phyloP scores from a whole-genome alignment of 169 alveolate species.

The Cryptosporidium felis region DNA sequence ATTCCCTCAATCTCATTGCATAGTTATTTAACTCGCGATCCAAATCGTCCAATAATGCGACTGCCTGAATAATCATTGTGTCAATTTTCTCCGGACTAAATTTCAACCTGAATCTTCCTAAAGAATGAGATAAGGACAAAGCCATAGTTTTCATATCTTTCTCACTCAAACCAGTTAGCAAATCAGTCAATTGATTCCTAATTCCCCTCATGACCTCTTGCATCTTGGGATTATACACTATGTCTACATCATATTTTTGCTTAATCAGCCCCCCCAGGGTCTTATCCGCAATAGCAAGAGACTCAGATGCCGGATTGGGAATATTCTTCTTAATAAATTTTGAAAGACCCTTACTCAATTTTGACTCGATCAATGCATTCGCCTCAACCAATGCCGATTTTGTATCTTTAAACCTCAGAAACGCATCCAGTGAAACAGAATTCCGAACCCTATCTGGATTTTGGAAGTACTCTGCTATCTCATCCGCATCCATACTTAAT shows the following conservation, averaged over 20 bases:
- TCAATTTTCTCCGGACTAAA: conserved; percentile 99
- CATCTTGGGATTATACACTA: conserved; percentile 83
- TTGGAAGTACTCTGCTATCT: conserved; percentile 84
- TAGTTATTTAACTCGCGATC: conserved; percentile 98
- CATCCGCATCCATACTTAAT: conserved; percentile 86
- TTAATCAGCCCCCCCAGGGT: conserved; percentile 86
- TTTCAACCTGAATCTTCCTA: conserved; percentile 94
- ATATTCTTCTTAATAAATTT: conserved; percentile 93
- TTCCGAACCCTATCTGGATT: conserved; percentile 88
- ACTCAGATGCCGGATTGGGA: conserved; percentile 73
- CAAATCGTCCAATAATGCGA: conserved; percentile 94
- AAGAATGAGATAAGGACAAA: conserved; percentile 88
- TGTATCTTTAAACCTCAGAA: conserved; percentile 89
- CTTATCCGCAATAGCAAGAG: conserved; percentile 84
- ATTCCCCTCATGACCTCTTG: conserved; percentile 88
- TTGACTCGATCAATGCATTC: conserved; percentile 87
- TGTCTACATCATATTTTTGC: conserved; percentile 83
- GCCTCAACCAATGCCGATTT: conserved; percentile 88
- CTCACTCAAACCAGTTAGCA: conserved; percentile 86
- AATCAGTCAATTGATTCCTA: conserved; percentile 82
- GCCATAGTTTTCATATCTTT: conserved; percentile 87
- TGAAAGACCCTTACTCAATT: conserved; percentile 91
- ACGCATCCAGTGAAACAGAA: conserved; percentile 83
- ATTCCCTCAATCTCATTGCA: conserved; percentile 97
- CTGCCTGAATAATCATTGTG: conserved; percentile 99